These are phyloP conservation scores for Claviceps spartinae DNA, from an alignment of 2,329 filamentous ascomycete species.

Conservation along the genomic window DNA sequence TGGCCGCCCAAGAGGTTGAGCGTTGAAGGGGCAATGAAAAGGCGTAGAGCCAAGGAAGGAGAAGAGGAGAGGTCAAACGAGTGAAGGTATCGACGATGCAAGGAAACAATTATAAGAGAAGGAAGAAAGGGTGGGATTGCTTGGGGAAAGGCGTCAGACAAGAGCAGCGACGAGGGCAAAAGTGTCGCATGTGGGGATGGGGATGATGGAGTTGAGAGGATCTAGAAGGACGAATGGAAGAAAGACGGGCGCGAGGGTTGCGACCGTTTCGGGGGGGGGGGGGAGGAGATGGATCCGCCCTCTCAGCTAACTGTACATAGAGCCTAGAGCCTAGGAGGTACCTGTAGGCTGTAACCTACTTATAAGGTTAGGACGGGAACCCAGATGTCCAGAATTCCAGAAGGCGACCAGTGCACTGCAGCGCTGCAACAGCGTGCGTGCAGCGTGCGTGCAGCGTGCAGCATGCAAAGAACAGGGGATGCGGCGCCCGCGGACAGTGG, in stretches of 20 bases:
- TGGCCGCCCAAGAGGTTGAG: neutral
- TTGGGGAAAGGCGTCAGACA: slow-evolving; percentile 4
- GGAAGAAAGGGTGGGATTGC: neutral
- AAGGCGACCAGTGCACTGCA: slow-evolving; percentile 2
- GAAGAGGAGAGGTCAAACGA: slow-evolving; percentile 1
- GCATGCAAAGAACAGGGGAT: too few species aligned
- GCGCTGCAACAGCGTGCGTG: neutral
- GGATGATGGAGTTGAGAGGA: slow-evolving; percentile 1
- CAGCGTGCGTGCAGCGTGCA: too few species aligned
- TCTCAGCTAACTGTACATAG: neutral
- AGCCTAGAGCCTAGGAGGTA: neutral
- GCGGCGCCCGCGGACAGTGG: too few species aligned
- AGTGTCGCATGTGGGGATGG: slow-evolving; percentile 4
- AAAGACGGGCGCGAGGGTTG: slow-evolving; percentile 1
- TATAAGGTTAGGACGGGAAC: too few species aligned
- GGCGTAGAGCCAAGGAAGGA: neutral
- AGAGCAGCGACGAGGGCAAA: neutral
- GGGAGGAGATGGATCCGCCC: neutral
- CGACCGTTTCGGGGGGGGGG: slow-evolving; percentile 2
- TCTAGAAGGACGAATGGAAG: slow-evolving; percentile 6
- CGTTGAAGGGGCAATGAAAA: slow-evolving; percentile 1
- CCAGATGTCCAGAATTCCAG: slow-evolving; percentile 1
- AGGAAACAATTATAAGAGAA: neutral
- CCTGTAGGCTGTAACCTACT: too few species aligned
- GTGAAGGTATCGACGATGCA: slow-evolving; percentile 1